Percentiles rank a stretch among this genome's conserved stretches.
These are phyloP conservation scores for Ceriops decandra DNA, from an alignment of 345 rosid species.

Conservation along the genomic window DNA sequence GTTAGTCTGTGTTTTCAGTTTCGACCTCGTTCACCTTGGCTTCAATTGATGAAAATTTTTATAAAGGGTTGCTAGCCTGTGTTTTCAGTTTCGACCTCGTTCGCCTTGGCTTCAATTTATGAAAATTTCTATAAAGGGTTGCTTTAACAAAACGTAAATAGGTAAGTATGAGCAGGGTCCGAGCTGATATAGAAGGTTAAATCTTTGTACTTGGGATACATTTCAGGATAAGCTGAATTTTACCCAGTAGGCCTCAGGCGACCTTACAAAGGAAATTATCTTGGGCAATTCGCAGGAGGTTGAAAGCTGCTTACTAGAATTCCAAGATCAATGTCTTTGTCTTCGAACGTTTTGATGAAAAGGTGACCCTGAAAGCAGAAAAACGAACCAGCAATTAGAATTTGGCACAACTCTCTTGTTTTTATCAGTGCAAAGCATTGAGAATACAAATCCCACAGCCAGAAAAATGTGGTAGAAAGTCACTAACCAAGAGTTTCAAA, in stretches of 20 bases:
- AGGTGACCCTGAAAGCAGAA: conserved; percentile 61
- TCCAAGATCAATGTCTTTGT: conserved; percentile 72
- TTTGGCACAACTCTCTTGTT: neutral
- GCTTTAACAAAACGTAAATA: conserved; percentile 4
- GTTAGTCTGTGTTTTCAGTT: too few relatives aligned
- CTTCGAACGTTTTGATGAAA: conserved; percentile 86
- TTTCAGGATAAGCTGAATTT: neutral
- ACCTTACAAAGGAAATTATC: neutral
- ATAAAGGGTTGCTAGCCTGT: too few relatives aligned
- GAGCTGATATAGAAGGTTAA: neutral
- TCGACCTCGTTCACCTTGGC: too few relatives aligned
- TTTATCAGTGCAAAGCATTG: neutral
- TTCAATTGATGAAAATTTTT: too few relatives aligned
- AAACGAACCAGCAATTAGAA: conserved; percentile 14
- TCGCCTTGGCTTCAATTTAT: too few relatives aligned
- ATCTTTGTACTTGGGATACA: neutral
- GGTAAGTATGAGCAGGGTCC: neutral
- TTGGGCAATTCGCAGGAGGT: conserved; percentile 72
- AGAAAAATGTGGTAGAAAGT: neutral
- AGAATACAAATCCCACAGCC: neutral
- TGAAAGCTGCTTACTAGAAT: conserved; percentile 77
- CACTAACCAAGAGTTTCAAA: conserved; percentile 74
- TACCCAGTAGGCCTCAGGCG: neutral
- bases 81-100: too few relatives aligned
- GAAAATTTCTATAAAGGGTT: neutral